Conservation (phyloP, 495 filamentous ascomycete genomes). For the Trichocladium antarcticum region DNA sequence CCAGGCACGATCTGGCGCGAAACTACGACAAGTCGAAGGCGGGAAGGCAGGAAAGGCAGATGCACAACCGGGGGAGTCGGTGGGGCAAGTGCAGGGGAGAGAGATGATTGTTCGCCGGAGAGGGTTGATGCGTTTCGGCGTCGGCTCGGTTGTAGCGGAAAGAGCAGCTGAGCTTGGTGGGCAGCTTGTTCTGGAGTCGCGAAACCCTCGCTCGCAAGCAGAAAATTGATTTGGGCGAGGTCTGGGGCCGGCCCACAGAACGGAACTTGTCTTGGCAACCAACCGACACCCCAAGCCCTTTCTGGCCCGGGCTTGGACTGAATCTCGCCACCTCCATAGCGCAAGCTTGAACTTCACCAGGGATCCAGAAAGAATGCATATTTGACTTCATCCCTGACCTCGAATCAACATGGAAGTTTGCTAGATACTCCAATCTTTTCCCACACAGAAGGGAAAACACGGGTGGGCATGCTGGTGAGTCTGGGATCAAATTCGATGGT, state of each 20-base stretch:
- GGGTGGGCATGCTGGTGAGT: too few relatives aligned
- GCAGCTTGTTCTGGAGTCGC: constrained; percentile 10
- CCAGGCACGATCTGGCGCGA: not conserved
- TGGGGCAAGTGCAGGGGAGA: not conserved
- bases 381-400: too few relatives aligned
- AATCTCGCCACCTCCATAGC: not conserved
- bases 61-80: not conserved
- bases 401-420: too few relatives aligned
- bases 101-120: not conserved
- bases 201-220: constrained; percentile 7
- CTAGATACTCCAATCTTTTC: too few relatives aligned
- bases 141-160: not conserved
- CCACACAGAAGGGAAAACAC: too few relatives aligned
- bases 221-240: constrained; percentile 17
- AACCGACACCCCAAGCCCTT: too few relatives aligned
- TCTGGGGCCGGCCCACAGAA: constrained; percentile 13
- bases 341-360: too few relatives aligned
- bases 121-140: not conserved
- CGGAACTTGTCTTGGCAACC: constrained; percentile 14
- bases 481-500: too few relatives aligned
- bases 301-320: not conserved
- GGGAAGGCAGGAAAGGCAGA: not conserved
- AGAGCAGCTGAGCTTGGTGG: constrained; percentile 1
- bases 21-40: not conserved
- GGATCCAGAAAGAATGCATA: too few relatives aligned